Evolutionary conservation across 495 filamentous ascomycete genomes (phyloP).

Genomic region (Lasiosphaeria miniovina): DNA sequence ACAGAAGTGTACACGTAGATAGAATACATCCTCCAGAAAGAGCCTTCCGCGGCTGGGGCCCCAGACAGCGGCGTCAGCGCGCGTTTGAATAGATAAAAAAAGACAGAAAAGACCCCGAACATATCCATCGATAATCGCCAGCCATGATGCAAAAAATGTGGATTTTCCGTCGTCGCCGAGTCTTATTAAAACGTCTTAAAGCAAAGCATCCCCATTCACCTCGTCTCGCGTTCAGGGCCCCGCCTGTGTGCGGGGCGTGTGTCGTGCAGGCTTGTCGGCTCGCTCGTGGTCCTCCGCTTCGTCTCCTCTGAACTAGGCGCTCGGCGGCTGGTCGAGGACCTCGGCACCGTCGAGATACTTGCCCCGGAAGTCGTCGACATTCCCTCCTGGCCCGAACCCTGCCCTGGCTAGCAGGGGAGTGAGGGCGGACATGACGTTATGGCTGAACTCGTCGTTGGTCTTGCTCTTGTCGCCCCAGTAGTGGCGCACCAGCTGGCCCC

Average conservation of each 20-base stretch:
- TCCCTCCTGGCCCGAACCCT: constrained; percentile 10
- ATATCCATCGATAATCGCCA: background rate
- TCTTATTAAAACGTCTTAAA: background rate
- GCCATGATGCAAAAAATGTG: constrained; percentile 5
- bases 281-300: background rate
- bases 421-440: constrained; percentile 25
- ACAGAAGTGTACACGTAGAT: background rate
- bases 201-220: background rate
- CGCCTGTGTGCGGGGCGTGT: background rate
- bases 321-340: constrained; percentile 14
- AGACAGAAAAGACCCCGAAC: background rate
- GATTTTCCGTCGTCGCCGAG: background rate
- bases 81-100: background rate
- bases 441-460: constrained; percentile 19
- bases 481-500: constrained; percentile 29
- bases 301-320: background rate
- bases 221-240: background rate
- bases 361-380: constrained; percentile 20
- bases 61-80: background rate
- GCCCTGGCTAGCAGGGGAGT: constrained; percentile 22
- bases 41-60: background rate
- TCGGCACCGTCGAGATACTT: constrained; percentile 20
- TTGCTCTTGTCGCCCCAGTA: constrained; percentile 26
- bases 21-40: background rate
- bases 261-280: background rate